phyloP scores from a whole-genome alignment of 148 eudicot genomes.

The Rhododendron molle region DNA sequence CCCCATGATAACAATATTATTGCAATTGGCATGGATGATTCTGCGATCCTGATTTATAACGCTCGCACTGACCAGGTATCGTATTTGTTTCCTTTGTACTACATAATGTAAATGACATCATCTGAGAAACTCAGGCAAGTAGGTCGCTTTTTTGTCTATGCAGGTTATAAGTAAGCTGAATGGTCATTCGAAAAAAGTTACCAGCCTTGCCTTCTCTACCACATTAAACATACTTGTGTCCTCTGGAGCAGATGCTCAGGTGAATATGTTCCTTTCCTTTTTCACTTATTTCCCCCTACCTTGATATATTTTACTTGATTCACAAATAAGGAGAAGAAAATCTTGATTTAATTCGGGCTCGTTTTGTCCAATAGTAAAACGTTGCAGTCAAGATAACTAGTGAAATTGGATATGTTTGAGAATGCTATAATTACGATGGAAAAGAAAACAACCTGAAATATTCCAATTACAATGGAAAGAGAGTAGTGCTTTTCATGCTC shows the following conservation, averaged over 20 bases:
- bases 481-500: not conserved
- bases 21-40: slow-evolving; percentile 50
- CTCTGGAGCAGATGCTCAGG: slow-evolving; percentile 60
- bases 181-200: slow-evolving; percentile 48
- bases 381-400: not conserved
- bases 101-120: not conserved
- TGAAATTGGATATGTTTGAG: not conserved
- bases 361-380: not conserved
- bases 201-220: slow-evolving; percentile 53
- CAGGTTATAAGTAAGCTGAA: slow-evolving; percentile 51
- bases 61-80: slow-evolving; percentile 36
- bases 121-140: not conserved
- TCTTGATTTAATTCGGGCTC: not conserved
- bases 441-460: not conserved
- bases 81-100: not conserved
- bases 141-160: not conserved
- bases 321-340: not conserved
- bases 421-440: not conserved
- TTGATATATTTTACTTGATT: not conserved
- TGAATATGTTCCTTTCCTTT: not conserved
- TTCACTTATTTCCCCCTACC: not conserved
- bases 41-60: slow-evolving; percentile 38
- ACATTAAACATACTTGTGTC: slow-evolving; percentile 42
- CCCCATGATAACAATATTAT: slow-evolving; percentile 47
- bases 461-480: not conserved